These are phyloP conservation scores for Ceratobasidium sp. DNA, from an alignment of 1,284 basidiomycete genomes.

Conservation along the genomic window DNA sequence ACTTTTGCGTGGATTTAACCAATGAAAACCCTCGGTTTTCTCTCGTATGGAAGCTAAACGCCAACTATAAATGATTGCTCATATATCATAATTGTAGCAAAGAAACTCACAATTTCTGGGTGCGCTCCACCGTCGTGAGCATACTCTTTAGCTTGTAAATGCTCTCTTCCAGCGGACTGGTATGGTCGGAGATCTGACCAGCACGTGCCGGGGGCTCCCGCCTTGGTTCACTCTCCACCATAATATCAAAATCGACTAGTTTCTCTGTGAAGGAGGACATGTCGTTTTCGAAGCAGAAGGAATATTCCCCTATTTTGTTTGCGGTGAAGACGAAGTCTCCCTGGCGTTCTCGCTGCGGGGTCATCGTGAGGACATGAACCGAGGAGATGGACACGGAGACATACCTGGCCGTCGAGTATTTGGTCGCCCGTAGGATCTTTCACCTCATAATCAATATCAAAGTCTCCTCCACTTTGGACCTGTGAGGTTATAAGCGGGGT, in stretches of 20 bases:
- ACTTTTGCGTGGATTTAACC: slow-evolving; percentile 85
- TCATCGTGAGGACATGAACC: slow-evolving; percentile 1
- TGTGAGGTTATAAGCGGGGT: slow-evolving; percentile 53
- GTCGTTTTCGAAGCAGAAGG: slow-evolving; percentile 99
- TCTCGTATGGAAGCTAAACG: slow-evolving; percentile 78
- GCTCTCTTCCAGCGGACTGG: slow-evolving; percentile 91
- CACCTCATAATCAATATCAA: slow-evolving; percentile 96
- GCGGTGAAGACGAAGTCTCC: slow-evolving; percentile 98
- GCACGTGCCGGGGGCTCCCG: slow-evolving; percentile 84
- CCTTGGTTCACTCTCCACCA: slow-evolving; percentile 95
- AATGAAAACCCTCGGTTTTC: slow-evolving; percentile 85
- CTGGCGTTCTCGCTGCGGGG: slow-evolving; percentile 81
- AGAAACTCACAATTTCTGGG: slow-evolving; percentile 86
- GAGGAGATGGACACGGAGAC: not conserved
- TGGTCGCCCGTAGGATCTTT: slow-evolving; percentile 91
- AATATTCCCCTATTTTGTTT: slow-evolving; percentile 93
- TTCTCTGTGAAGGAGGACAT: slow-evolving; percentile 92
- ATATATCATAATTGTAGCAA: not conserved
- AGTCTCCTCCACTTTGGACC: slow-evolving; percentile 97
- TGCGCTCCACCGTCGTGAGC: slow-evolving; percentile 87
- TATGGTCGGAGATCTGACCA: slow-evolving; percentile 90
- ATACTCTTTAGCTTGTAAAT: slow-evolving; percentile 90
- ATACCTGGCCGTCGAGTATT: slow-evolving; percentile 77
- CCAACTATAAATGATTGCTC: slow-evolving; percentile 12
- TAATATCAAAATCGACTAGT: slow-evolving; percentile 96